Percentiles rank a stretch among this genome's conserved stretches.
These are phyloP conservation scores for Extremus antarcticus DNA, from an alignment of 495 filamentous ascomycete genomes.

Conservation along the genomic window DNA sequence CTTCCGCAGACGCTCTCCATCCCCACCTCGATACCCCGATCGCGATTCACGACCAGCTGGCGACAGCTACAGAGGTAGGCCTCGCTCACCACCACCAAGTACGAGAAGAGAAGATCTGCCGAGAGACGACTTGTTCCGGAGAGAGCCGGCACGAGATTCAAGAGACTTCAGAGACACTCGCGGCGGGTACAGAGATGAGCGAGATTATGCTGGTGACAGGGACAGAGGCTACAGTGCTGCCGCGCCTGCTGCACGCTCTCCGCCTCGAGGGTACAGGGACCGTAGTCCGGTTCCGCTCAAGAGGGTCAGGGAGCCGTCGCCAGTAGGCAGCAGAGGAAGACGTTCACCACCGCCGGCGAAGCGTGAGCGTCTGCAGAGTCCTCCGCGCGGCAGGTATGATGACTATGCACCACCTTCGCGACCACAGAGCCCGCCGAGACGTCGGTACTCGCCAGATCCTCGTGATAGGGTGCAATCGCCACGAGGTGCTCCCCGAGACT, in stretches of 20 bases:
- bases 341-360: constrained; percentile 26
- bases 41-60: constrained; percentile 12
- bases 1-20: constrained; percentile 8
- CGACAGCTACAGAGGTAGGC: constrained; percentile 20
- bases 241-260: constrained; percentile 15
- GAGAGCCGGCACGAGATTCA: constrained; percentile 9
- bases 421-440: constrained; percentile 8
- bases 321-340: constrained; percentile 23
- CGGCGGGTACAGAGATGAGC: constrained; percentile 8
- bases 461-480: constrained; percentile 19
- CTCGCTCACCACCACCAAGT: constrained; percentile 29
- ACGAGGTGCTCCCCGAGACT: constrained; percentile 10
- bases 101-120: constrained; percentile 17
- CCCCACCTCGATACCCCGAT: constrained; percentile 9
- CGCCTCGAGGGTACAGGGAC: constrained; percentile 20
- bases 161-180: constrained; percentile 14
- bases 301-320: constrained; percentile 28
- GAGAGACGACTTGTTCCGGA: constrained; percentile 19
- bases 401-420: constrained; percentile 11
- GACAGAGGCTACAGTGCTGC: constrained; percentile 12
- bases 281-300: constrained; percentile 30
- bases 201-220: constrained; percentile 1
- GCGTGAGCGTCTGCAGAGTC: constrained; percentile 26
- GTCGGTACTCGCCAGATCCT: constrained; percentile 22
- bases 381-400: constrained; percentile 25